Percentiles rank a stretch among this genome's conserved stretches.
Evolutionary conservation across 176 grass and related monocot genomes (phyloP).

Genomic region (Metroxylon sagu): DNA sequence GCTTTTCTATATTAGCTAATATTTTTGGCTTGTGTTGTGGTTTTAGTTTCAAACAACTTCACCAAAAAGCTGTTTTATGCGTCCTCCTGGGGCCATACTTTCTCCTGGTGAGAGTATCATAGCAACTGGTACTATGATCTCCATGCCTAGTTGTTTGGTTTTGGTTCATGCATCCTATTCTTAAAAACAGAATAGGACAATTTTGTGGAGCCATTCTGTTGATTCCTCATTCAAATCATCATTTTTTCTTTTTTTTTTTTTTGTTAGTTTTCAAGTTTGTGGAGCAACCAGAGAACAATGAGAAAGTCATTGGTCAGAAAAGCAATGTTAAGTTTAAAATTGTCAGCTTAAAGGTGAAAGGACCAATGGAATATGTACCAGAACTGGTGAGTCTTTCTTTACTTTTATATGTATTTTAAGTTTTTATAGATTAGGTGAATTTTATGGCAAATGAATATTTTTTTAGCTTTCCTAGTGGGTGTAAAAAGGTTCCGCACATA

Average conservation of each 20-base stretch:
- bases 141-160: neutral
- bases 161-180: too few species aligned
- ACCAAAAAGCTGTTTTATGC: constrained; percentile 97
- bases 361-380: constrained; percentile 87
- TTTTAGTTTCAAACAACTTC: constrained; percentile 98
- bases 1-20: too few species aligned
- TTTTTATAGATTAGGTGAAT: too few species aligned
- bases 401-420: too few species aligned
- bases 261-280: constrained; percentile 92
- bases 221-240: constrained; percentile 15
- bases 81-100: constrained; percentile 93
- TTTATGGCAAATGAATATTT: too few species aligned
- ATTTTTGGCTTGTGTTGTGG: neutral
- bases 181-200: too few species aligned
- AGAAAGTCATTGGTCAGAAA: constrained; percentile 68
- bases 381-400: constrained; percentile 45
- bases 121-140: constrained; percentile 58
- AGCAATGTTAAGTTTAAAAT: constrained; percentile 98
- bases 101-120: constrained; percentile 88
- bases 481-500: too few species aligned
- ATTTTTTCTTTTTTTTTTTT: neutral
- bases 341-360: constrained; percentile 97
- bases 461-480: too few species aligned
- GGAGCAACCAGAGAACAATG: constrained; percentile 95
- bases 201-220: neutral